Percentiles rank a stretch among this genome's conserved stretches.
Conservation (phyloP, 2,329 filamentous ascomycete genomes). For the Arthroderma uncinatum region DNA sequence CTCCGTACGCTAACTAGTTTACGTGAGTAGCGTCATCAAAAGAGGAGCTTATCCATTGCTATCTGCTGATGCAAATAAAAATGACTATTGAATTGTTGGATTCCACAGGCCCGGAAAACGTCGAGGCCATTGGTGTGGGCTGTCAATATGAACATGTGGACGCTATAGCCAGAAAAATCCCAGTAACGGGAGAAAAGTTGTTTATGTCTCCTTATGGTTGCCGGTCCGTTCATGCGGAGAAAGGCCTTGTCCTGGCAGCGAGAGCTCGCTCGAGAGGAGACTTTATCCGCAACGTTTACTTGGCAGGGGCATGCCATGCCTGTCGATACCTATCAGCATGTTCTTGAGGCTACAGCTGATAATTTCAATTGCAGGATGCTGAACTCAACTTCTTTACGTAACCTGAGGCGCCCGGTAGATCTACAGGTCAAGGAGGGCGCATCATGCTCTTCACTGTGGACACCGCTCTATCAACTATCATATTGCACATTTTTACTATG, state of each 20-base stretch:
- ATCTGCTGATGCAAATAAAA: neutral
- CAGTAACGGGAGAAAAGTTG: neutral
- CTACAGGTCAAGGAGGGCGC: neutral
- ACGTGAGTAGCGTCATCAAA: neutral
- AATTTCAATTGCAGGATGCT: neutral
- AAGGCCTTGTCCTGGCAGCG: neutral
- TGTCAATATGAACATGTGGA: neutral
- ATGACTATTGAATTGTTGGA: neutral
- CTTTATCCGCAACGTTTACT: slow-evolving; percentile 2
- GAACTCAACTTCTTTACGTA: neutral
- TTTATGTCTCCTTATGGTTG: neutral
- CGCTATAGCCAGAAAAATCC: neutral
- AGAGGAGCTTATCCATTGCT: neutral
- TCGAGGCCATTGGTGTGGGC: too few species aligned
- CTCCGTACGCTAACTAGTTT: neutral
- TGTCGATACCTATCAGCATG: neutral
- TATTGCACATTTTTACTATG: neutral
- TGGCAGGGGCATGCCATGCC: neutral
- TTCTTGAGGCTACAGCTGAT: neutral
- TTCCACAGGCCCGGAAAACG: neutral
- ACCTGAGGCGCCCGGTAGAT: neutral
- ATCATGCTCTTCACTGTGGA: neutral
- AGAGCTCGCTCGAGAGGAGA: neutral
- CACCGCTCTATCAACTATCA: neutral
- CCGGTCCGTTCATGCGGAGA: neutral